A percentile compares a stretch with the other conserved stretches of the same genome.
Evolutionary conservation across 306 rosid genomes (phyloP).

Genomic region (Fragaria iinumae): DNA sequence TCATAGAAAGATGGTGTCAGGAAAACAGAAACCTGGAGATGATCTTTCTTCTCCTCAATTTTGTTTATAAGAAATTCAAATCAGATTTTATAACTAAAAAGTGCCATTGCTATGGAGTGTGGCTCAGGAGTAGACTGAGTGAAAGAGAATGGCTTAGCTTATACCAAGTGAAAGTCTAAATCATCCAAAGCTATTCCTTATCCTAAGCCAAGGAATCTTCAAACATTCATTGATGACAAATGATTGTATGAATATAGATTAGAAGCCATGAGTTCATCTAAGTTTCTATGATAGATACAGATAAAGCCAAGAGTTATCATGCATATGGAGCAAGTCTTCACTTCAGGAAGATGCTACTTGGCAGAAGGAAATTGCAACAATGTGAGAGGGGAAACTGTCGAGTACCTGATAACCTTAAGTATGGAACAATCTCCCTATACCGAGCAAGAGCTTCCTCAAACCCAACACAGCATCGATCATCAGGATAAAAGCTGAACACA

Average conservation of each 20-base stretch:
- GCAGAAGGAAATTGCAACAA: conserved; percentile 8
- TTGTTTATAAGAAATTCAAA: not conserved
- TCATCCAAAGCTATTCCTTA: not conserved
- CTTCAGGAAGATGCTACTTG: not conserved
- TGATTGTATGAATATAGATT: not conserved
- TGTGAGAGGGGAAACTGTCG: conserved; percentile 13
- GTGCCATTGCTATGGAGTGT: not conserved
- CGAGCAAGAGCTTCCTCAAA: conserved; percentile 84
- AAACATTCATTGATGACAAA: not conserved
- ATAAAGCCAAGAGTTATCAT: not conserved
- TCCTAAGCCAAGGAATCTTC: not conserved
- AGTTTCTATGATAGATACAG: not conserved
- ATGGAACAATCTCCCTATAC: conserved; percentile 78
- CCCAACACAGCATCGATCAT: conserved; percentile 59
- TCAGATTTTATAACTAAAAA: not conserved
- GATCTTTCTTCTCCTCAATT: not conserved
- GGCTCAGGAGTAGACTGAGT: not conserved
- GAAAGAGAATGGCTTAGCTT: not conserved
- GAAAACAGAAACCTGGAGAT: not conserved
- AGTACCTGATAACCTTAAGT: conserved; percentile 72
- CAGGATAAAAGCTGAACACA: conserved; percentile 67
- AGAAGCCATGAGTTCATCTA: not conserved
- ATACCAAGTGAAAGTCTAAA: not conserved
- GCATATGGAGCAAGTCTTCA: not conserved
- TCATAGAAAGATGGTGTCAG: not conserved